A percentile compares a stretch with the other conserved stretches of the same genome.
These are phyloP conservation scores for Cytospora chrysosperma DNA, from an alignment of 2,329 filamentous ascomycete genomes.

Conservation along the genomic window DNA sequence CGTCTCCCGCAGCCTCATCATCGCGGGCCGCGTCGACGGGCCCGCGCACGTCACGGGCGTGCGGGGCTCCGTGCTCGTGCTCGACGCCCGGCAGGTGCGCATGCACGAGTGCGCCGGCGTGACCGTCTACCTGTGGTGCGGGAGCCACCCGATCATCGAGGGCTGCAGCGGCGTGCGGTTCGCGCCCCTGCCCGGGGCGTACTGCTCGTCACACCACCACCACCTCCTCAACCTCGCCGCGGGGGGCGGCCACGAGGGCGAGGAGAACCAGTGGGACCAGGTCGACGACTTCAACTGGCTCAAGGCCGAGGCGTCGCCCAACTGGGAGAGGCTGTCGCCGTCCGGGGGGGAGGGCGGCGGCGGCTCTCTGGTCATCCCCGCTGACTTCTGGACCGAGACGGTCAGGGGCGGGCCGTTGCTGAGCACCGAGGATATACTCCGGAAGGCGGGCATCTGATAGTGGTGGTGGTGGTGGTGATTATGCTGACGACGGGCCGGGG, in stretches of 20 bases:
- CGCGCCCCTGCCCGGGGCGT: conserved; percentile 62
- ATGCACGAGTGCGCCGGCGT: conserved; percentile 86
- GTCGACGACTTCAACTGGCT: conserved; percentile 99
- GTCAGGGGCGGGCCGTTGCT: conserved; percentile 63
- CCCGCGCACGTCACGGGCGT: conserved; percentile 81
- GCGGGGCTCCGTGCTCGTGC: conserved; percentile 70
- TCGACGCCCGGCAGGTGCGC: conserved; percentile 81
- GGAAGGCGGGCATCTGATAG: conserved; percentile 39
- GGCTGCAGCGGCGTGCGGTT: conserved; percentile 79
- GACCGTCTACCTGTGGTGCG: conserved; percentile 78
- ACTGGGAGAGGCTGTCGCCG: conserved; percentile 78
- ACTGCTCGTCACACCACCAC: too few relatives aligned
- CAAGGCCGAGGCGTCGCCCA: conserved; percentile 79
- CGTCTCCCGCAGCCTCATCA: conserved; percentile 67
- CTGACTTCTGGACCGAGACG: conserved; percentile 66
- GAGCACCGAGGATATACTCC: conserved; percentile 65
- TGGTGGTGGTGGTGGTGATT: conserved; percentile 4
- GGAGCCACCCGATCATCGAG: conserved; percentile 89
- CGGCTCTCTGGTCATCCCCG: too few relatives aligned
- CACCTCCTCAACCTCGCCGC: too few relatives aligned
- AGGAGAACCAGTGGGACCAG: conserved; percentile 77
- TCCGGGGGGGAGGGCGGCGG: conserved; percentile 35
- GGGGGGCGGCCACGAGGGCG: too few relatives aligned
- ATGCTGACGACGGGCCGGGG: not conserved
- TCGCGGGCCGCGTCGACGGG: conserved; percentile 76